Percentiles rank a stretch among this genome's conserved stretches.
These are phyloP conservation scores for Pharus latifolius DNA, from an alignment of 176 grass and related monocot species.

Conservation along the genomic window DNA sequence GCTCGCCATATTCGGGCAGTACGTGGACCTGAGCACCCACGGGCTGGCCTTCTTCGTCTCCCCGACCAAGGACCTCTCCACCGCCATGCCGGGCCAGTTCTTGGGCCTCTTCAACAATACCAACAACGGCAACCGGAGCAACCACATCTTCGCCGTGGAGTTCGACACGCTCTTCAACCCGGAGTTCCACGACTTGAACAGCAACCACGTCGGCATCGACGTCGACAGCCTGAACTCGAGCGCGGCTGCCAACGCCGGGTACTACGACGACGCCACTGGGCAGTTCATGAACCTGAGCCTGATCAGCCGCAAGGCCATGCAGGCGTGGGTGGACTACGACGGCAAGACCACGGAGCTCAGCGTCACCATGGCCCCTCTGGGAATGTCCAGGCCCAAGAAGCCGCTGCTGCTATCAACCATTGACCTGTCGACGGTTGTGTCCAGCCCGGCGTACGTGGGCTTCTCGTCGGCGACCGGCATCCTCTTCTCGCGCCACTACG, in stretches of 20 bases:
- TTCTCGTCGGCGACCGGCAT: slow-evolving; percentile 49
- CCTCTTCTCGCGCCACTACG: slow-evolving; percentile 49
- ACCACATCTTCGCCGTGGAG: slow-evolving; percentile 44
- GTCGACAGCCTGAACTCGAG: slow-evolving; percentile 9
- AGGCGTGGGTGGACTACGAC: slow-evolving; percentile 45
- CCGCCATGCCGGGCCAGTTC: slow-evolving; percentile 29
- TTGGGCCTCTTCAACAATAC: slow-evolving; percentile 31
- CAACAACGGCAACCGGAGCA: not conserved
- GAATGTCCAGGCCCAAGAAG: slow-evolving; percentile 7
- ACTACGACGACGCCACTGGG: slow-evolving; percentile 24
- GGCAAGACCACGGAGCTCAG: not conserved
- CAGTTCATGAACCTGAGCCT: slow-evolving; percentile 15
- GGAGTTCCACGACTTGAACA: slow-evolving; percentile 28
- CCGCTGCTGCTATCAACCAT: slow-evolving; percentile 22
- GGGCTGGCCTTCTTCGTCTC: slow-evolving; percentile 36
- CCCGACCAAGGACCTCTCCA: not conserved
- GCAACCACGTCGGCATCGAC: slow-evolving; percentile 57
- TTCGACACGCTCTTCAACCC: slow-evolving; percentile 40
- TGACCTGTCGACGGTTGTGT: slow-evolving; percentile 12
- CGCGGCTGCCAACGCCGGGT: slow-evolving; percentile 1
- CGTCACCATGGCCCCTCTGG: slow-evolving; percentile 28
- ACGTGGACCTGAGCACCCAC: slow-evolving; percentile 17
- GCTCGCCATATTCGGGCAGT: slow-evolving; percentile 32
- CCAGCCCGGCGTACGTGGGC: slow-evolving; percentile 35
- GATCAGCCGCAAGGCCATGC: slow-evolving; percentile 37